These are phyloP conservation scores for Pseudogymnoascus sp. DNA, from an alignment of 2,329 filamentous ascomycete genomes.

Conservation along the genomic window DNA sequence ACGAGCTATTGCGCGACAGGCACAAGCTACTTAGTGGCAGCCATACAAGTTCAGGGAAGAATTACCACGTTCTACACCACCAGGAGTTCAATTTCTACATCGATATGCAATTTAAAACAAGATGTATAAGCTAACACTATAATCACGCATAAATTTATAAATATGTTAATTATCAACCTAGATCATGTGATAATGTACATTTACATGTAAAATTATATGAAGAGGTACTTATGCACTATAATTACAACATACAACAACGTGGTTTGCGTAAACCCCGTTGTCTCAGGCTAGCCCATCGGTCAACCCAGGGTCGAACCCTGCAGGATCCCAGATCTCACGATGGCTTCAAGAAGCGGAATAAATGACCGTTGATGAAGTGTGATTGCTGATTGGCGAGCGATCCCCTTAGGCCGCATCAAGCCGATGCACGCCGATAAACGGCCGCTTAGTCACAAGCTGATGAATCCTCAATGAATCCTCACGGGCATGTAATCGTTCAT, in stretches of 20 bases:
- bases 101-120: background rate
- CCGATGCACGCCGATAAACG: background rate
- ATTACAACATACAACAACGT: background rate
- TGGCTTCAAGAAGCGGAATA: background rate
- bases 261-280: background rate
- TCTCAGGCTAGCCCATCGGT: background rate
- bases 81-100: background rate
- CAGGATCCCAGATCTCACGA: background rate
- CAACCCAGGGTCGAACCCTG: background rate
- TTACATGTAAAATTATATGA: background rate
- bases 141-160: background rate
- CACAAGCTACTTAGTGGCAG: background rate
- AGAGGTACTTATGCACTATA: background rate
- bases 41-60: background rate
- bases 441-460: background rate
- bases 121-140: background rate
- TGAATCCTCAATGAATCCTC: background rate
- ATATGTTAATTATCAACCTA: background rate
- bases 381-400: background rate
- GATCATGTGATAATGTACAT: background rate
- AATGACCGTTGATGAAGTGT: background rate
- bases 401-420: background rate
- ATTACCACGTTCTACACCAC: background rate
- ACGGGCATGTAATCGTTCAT: background rate
- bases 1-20: background rate